A percentile compares a stretch with the other conserved stretches of the same genome.
These are phyloP conservation scores for Scutellaria barbata DNA, from an alignment of 257 asterid genomes.

Conservation along the genomic window DNA sequence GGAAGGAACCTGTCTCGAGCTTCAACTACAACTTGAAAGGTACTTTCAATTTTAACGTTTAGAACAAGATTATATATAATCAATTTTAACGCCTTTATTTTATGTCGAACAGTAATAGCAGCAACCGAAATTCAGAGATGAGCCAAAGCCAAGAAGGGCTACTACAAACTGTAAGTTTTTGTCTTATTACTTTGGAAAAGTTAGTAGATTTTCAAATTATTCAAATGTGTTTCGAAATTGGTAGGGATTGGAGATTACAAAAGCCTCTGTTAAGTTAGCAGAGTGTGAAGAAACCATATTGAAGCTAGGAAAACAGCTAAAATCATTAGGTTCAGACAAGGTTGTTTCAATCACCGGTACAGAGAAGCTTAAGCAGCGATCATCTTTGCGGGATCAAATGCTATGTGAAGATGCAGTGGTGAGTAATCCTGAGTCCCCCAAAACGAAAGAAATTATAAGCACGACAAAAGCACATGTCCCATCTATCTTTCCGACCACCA, in stretches of 20 bases:
- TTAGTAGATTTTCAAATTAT: background rate
- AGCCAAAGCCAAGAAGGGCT: constrained; percentile 51
- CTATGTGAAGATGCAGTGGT: constrained; percentile 55
- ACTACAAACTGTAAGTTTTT: constrained; percentile 64
- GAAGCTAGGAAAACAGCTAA: constrained; percentile 75
- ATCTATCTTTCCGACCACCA: background rate
- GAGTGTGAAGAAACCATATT: constrained; percentile 81
- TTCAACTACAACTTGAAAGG: constrained; percentile 93
- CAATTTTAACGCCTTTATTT: background rate
- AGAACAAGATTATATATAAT: background rate
- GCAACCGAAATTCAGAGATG: constrained; percentile 40
- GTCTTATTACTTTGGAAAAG: background rate
- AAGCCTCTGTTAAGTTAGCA: constrained; percentile 76
- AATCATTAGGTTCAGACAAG: constrained; percentile 59
- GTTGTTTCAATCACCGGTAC: constrained; percentile 39
- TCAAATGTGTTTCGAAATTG: constrained; percentile 28
- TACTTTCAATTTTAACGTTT: constrained; percentile 20
- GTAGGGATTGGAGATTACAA: constrained; percentile 83
- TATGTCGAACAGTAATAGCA: constrained; percentile 45
- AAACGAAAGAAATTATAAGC: constrained; percentile 41
- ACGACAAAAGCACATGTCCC: constrained; percentile 18
- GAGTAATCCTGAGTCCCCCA: constrained; percentile 41
- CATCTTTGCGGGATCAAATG: constrained; percentile 83
- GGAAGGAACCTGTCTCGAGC: constrained; percentile 82
- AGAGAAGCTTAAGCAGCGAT: constrained; percentile 48